Evolutionary conservation across 768 basidiomycete genomes (phyloP).

Genomic region (Naganishia vaughanmartiniae): DNA sequence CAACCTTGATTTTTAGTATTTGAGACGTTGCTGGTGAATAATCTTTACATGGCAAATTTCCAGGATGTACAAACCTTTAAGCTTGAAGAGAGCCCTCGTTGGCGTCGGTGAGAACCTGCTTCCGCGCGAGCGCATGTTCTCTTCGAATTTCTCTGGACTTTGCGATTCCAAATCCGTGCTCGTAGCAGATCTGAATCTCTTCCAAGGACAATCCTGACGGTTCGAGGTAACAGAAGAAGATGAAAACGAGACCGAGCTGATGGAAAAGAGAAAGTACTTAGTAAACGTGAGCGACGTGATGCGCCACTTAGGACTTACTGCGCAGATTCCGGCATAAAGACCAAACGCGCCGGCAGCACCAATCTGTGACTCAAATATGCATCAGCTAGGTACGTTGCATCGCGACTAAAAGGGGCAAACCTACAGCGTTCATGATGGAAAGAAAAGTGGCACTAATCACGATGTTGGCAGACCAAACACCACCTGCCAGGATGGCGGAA

Average conservation of each 20-base stretch:
- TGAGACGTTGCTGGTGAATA: too few relatives aligned
- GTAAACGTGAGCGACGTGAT: too few relatives aligned
- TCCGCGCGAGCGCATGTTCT: constrained; percentile 29
- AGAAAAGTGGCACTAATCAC: constrained; percentile 41
- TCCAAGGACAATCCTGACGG: constrained; percentile 39
- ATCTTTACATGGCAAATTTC: too few relatives aligned
- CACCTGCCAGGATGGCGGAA: constrained; percentile 65
- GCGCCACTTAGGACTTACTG: constrained; percentile 25
- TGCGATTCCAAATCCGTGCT: constrained; percentile 41
- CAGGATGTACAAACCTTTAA: not conserved
- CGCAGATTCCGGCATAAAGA: constrained; percentile 40
- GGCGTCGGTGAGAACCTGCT: not conserved
- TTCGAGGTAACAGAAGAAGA: constrained; percentile 42
- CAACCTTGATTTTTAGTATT: too few relatives aligned
- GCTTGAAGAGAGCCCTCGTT: constrained; percentile 7
- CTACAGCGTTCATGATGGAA: constrained; percentile 35
- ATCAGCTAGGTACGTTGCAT: constrained; percentile 11
- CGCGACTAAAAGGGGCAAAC: not conserved
- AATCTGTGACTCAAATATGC: constrained; percentile 26
- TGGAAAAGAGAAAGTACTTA: not conserved
- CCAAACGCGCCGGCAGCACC: constrained; percentile 24
- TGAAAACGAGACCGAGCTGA: constrained; percentile 40
- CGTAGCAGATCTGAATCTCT: constrained; percentile 38
- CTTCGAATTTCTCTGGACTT: constrained; percentile 36
- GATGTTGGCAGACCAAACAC: constrained; percentile 41